These are phyloP conservation scores for Boletus hoseneyae DNA, from an alignment of 1,284 basidiomycete genomes.

Conservation along the genomic window DNA sequence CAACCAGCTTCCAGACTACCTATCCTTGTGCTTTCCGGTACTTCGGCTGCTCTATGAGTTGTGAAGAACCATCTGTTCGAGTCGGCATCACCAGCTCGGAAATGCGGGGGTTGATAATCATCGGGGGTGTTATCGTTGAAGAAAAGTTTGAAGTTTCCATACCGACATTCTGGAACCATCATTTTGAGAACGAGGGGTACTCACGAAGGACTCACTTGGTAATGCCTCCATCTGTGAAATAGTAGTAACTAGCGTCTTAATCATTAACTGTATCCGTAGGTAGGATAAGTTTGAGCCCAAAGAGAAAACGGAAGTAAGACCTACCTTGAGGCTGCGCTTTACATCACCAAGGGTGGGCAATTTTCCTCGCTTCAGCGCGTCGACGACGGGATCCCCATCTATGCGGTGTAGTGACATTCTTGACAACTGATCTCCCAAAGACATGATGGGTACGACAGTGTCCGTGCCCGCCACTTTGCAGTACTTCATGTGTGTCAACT, in stretches of 20 bases:
- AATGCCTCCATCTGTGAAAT: constrained; percentile 75
- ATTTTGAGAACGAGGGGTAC: neutral
- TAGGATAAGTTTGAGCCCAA: neutral
- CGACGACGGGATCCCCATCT: constrained; percentile 49
- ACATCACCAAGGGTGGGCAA: constrained; percentile 68
- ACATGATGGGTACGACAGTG: constrained; percentile 60
- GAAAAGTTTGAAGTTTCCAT: constrained; percentile 79
- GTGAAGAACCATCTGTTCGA: constrained; percentile 75
- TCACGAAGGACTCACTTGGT: constrained; percentile 50
- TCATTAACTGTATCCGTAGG: constrained; percentile 44
- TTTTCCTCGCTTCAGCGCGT: constrained; percentile 53
- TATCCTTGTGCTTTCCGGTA: constrained; percentile 66
- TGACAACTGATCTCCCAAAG: constrained; percentile 54
- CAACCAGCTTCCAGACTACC: constrained; percentile 66
- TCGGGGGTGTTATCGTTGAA: constrained; percentile 72
- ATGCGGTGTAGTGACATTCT: constrained; percentile 45
- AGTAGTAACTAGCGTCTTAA: constrained; percentile 71
- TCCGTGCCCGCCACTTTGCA: constrained; percentile 55
- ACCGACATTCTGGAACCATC: constrained; percentile 58
- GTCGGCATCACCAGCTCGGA: constrained; percentile 61
- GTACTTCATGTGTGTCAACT: constrained; percentile 45
- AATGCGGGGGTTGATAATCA: constrained; percentile 76
- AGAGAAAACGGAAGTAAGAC: neutral
- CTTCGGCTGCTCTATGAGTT: constrained; percentile 64
- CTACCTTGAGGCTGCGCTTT: constrained; percentile 68